These are phyloP conservation scores for Miamiensis avidus DNA, from an alignment of 169 alveolate genomes.

Conservation along the genomic window DNA sequence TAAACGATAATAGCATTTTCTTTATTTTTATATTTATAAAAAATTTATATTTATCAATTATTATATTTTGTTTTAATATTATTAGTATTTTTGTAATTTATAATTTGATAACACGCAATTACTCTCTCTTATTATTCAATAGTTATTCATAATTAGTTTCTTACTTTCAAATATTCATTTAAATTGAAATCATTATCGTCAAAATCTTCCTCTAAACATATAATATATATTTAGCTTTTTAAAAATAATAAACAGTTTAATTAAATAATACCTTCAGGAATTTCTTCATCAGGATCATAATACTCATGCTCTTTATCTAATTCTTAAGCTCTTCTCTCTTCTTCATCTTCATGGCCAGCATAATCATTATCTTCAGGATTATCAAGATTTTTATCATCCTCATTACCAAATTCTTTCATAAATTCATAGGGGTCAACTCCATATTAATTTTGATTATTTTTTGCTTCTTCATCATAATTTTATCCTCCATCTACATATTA, in stretches of 20 bases:
- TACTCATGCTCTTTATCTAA: not conserved
- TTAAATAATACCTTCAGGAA: not conserved
- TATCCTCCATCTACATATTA: too few relatives aligned
- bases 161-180: not conserved
- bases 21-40: too few relatives aligned
- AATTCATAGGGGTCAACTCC: not conserved
- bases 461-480: not conserved
- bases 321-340: not conserved
- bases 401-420: not conserved
- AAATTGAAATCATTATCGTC: not conserved
- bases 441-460: too few relatives aligned
- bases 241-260: too few relatives aligned
- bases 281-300: not conserved
- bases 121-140: too few relatives aligned
- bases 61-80: too few relatives aligned
- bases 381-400: not conserved
- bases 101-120: not conserved
- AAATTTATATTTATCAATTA: too few relatives aligned
- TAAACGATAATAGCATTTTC: too few relatives aligned
- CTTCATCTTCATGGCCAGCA: not conserved
- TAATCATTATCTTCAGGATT: not conserved
- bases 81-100: not conserved
- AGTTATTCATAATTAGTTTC: not conserved
- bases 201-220: not conserved
- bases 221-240: not conserved